phyloP scores from a whole-genome alignment of 2,329 filamentous ascomycete genomes.

The Claviceps sp. region DNA sequence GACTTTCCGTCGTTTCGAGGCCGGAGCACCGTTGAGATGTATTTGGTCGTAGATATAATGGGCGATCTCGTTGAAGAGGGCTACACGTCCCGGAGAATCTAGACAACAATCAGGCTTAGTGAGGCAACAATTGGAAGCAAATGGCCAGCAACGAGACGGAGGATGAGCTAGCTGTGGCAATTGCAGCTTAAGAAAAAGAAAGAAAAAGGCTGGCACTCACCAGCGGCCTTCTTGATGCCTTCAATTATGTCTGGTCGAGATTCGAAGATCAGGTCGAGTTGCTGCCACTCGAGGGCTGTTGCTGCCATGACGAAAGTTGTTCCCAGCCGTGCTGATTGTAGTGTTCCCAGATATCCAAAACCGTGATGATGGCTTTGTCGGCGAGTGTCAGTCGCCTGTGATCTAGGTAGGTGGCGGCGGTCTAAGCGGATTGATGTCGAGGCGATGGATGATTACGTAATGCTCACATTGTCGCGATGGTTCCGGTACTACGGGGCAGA shows the following conservation, averaged over 20 bases:
- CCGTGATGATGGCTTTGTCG: conserved; percentile 3
- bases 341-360: neutral
- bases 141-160: no score
- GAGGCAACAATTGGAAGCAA: no score
- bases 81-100: conserved; percentile 37
- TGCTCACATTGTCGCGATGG: no score
- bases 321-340: neutral
- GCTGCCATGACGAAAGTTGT: conserved; percentile 21
- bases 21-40: conserved; percentile 27
- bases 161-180: neutral
- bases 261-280: conserved; percentile 38
- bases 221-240: conserved; percentile 38
- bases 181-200: neutral
- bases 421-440: conserved; percentile 3
- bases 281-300: conserved; percentile 33
- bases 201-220: conserved; percentile 20
- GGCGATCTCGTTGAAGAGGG: conserved; percentile 44
- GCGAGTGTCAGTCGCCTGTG: neutral
- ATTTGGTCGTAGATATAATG: conserved; percentile 34
- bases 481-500: no score
- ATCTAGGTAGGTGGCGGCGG: neutral
- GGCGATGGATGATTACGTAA: conserved; percentile 6
- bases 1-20: conserved; percentile 39
- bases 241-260: conserved; percentile 42
- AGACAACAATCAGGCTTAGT: neutral